phyloP scores from a whole-genome alignment of 345 rosid species.

The Eucalyptus caleyi region DNA sequence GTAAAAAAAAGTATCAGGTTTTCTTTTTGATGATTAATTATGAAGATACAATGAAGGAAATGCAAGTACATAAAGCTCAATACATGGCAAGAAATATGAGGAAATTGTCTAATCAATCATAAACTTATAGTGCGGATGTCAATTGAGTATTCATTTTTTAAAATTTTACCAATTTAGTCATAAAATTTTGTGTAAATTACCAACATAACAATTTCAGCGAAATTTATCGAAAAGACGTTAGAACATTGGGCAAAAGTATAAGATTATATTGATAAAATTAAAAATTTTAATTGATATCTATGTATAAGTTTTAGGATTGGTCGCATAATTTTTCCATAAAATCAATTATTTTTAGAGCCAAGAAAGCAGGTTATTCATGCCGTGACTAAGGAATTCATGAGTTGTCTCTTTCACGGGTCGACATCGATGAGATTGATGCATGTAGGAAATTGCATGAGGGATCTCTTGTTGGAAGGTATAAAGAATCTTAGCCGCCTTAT shows the following conservation, averaged over 20 bases:
- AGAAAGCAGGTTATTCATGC: background rate
- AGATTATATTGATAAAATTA: background rate
- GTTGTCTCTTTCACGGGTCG: background rate
- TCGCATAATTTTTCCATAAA: background rate
- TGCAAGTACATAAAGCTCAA: background rate
- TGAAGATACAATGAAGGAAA: background rate
- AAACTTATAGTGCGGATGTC: rapidly evolving
- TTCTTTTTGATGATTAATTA: background rate
- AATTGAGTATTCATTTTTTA: background rate
- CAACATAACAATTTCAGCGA: rapidly evolving
- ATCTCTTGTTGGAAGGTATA: background rate
- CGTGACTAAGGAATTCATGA: background rate
- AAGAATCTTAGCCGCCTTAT: background rate
- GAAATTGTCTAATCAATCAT: background rate
- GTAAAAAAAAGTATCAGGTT: no score
- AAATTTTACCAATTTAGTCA: background rate
- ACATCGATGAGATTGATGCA: background rate
- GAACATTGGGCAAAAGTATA: background rate
- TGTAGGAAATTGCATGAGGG: background rate
- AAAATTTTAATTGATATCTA: rapidly evolving
- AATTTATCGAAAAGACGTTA: background rate
- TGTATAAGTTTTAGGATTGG: background rate
- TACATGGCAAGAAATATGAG: background rate
- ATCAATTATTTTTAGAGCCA: background rate
- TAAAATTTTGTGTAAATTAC: rapidly evolving